Base-by-base conservation (phyloP, 1,284 basidiomycete genomes). In the Irpex sp. region DNA sequence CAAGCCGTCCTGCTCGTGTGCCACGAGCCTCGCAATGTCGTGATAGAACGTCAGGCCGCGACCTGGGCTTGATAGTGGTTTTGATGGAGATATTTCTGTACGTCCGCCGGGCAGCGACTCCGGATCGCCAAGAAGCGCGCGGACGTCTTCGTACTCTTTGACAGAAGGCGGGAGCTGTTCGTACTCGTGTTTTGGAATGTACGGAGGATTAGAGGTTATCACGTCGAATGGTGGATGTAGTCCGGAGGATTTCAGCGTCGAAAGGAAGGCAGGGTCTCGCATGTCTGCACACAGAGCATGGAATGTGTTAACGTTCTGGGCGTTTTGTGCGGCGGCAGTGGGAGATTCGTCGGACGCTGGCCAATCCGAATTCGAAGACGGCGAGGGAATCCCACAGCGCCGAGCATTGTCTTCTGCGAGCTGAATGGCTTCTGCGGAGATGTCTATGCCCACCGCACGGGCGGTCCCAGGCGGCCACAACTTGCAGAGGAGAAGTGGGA, bases 131-230 rank as follows among this genome's bases (percentile, higher is more conserved):
- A 95, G 81, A 21, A 98, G 83, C 2, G 96, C 95, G 13, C 79
- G 80, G 13, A 81, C 83, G 75, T 96, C 93, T 76, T 98, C 96
- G 72, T 85, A 93, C 61, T 84, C 80, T 56, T 78, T 84, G 56
- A 98, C 95, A 47, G 86, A 89, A 17, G 72, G 65, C 3, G 89
- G 83, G 26, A 97, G 82, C 13, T 72, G 64, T 51, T 83, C 76
- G 72, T 89, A 96, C 63, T 92, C 89, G 38, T 74, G 65, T 61
- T 73, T 79, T 21, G 93, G 81, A 69, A 98, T 93, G 77, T 97
- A 97, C 5, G 96, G 96, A n/a, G 96, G 96, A 75, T 97, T 98
- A 9, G 92, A 88, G 5, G 94, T 93, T 68, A 98, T 77, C 63
- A 97, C 75, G 75, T 96, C 88, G 74, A 89, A 89, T 2, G 87